Evolutionary conservation across 768 basidiomycete genomes (phyloP).

Genomic region (Tulasnella sp.): DNA sequence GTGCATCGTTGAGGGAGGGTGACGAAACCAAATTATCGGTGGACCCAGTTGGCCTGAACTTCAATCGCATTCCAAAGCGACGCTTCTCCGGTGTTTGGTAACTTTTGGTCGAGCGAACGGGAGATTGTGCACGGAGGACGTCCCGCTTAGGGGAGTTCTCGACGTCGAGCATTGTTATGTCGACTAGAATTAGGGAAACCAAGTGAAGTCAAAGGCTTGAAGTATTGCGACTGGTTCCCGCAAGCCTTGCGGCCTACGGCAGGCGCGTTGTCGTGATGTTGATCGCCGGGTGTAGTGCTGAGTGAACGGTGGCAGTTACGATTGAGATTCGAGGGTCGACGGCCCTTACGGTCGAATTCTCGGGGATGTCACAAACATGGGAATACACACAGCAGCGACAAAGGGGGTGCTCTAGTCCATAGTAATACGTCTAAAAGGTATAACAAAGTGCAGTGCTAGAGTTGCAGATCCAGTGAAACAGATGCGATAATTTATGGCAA

Average conservation of each 20-base stretch:
- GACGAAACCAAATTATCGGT: not conserved
- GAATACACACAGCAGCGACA: not conserved
- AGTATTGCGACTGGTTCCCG: not conserved
- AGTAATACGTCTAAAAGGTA: not conserved
- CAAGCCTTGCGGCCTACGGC: slow-evolving; percentile 12
- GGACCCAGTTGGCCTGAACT: not conserved
- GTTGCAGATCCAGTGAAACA: not conserved
- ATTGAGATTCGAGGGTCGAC: not conserved
- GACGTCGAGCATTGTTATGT: not conserved
- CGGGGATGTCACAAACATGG: not conserved
- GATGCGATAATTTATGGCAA: slow-evolving; percentile 16
- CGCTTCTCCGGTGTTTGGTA: not conserved
- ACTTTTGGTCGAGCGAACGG: not conserved
- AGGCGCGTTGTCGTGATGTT: not conserved
- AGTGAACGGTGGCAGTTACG: slow-evolving; percentile 1
- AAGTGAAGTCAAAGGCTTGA: not conserved
- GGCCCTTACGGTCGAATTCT: not conserved
- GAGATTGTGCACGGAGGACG: not conserved
- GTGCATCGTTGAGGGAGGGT: not conserved
- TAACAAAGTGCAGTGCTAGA: not conserved
- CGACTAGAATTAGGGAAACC: not conserved
- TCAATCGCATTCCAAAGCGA: not conserved
- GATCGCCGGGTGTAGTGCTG: not conserved
- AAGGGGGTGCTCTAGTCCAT: not conserved
- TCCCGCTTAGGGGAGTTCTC: not conserved